Evolutionary conservation across 495 filamentous ascomycete genomes (phyloP).

Genomic region (Thozetella sp.): DNA sequence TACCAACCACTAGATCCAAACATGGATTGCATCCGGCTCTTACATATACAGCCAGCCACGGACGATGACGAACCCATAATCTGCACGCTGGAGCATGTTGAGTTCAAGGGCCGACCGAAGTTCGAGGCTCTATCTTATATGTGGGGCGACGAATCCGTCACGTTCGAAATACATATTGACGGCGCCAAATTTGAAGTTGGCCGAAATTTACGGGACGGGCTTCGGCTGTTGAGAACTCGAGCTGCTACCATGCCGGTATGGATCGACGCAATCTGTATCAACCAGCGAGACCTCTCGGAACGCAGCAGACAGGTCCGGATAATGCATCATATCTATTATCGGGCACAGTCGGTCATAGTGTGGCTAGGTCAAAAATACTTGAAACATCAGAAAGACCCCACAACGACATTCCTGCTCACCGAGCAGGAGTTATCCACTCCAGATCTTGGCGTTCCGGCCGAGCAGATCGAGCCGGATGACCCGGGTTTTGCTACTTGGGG

Average conservation of each 20-base stretch:
- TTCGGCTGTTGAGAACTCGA: background rate
- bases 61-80: background rate
- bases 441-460: too few relatives aligned
- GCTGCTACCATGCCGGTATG: conserved; percentile 10
- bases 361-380: conserved; percentile 19
- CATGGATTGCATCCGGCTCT: background rate
- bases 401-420: background rate
- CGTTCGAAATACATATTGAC: background rate
- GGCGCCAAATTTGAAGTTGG: background rate
- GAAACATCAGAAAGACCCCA: background rate
- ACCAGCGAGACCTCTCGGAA: conserved; percentile 28
- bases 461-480: too few relatives aligned
- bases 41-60: background rate
- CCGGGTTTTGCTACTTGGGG: too few relatives aligned
- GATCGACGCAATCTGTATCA: conserved; percentile 36
- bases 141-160: conserved; percentile 18
- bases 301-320: conserved; percentile 18
- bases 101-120: background rate
- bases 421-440: too few relatives aligned
- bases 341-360: conserved; percentile 13
- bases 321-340: conserved; percentile 26
- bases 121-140: conserved; percentile 29
- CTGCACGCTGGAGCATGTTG: background rate
- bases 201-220: background rate
- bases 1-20: background rate